A percentile compares a stretch with the other conserved stretches of the same genome.
Evolutionary conservation across 345 rosid genomes (phyloP).

Genomic region (Mallotus nudiflorus): DNA sequence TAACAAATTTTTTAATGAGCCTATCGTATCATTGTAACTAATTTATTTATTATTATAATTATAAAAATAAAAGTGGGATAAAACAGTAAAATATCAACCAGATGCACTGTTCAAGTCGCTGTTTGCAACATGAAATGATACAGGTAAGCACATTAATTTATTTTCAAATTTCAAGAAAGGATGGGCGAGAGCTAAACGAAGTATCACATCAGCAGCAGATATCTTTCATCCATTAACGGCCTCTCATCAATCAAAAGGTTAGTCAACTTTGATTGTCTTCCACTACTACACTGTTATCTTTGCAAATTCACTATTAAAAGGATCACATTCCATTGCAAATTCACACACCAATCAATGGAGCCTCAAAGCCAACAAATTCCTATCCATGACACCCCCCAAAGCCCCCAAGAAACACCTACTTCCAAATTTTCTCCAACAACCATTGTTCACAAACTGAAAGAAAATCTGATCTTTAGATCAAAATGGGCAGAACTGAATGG

Average conservation of each 20-base stretch:
- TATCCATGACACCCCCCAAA: slow-evolving; percentile 1
- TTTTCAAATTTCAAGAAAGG: too few species aligned
- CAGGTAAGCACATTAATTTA: too few species aligned
- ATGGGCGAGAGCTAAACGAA: too few species aligned
- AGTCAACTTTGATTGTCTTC: not conserved
- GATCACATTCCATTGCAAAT: not conserved
- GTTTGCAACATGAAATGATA: too few species aligned
- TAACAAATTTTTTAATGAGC: too few species aligned
- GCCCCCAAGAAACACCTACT: slow-evolving; percentile 5
- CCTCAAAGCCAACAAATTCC: slow-evolving; percentile 18
- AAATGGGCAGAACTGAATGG: slow-evolving; percentile 75
- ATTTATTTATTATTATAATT: too few species aligned
- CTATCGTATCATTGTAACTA: too few species aligned
- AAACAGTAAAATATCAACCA: too few species aligned
- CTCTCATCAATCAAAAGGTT: not conserved
- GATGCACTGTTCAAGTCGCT: too few species aligned
- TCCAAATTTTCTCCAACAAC: slow-evolving; percentile 25
- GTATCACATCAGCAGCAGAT: too few species aligned
- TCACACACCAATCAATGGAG: slow-evolving; percentile 10
- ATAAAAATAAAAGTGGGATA: too few species aligned
- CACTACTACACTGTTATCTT: not conserved
- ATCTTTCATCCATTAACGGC: not conserved
- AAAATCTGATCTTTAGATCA: slow-evolving; percentile 52
- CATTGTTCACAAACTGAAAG: slow-evolving; percentile 37
- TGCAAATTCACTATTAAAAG: not conserved